Evolutionary conservation across 371 early-diverging fungal species (phyloP), one percentile per base, ranked within the genome.

Genomic region (Fennellomyces sp.): DNA sequence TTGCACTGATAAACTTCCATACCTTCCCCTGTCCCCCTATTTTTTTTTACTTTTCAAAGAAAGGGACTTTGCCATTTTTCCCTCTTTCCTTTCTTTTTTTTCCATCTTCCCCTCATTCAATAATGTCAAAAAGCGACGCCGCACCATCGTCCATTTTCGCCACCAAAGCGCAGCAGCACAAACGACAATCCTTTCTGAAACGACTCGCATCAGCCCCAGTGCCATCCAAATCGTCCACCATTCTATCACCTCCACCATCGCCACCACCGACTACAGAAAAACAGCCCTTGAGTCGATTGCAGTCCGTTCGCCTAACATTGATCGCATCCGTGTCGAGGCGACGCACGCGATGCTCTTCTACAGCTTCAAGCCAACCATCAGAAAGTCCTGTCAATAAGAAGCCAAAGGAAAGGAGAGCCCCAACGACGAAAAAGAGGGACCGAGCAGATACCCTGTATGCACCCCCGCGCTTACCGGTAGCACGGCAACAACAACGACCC

Each of bases 271-370:
- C 21, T 21, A 19, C 25, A 29, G 26, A n/a, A 48, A 25, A n/a
- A 56, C 45, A 17, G 21, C 53, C 53, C 19, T 29, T 31, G 23
- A 28, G 63, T 31, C 54, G 58, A 26, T 47, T 63, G 12, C 52
- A 57, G 27, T 63, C 63, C 2, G 58, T 63, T 19, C 52, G 57
- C 13, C 33, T 63, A 27, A 42, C 51, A 21, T 57, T 63, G 30
- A 57, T 63, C n/a, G 63, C 63, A 21, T 63, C 63, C 11, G 63
- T 63, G n/a, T 63, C 63, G 41, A 50, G 58, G 15, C 36, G 39
- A 42, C 52, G 63, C 8, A 27, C 57, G n/a, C 38, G 47, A 15
- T 23, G 50, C 15, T 28, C 59, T 11, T 15, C 42, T 19, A 36
- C 41, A 28, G 36, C 52, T n/a, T 33, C 19, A 6, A 49, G 28